Percentiles rank a stretch among this genome's conserved stretches.
These are phyloP conservation scores for Metschnikowia lochheadii DNA, from an alignment of 805 yeast genomes.

Conservation along the genomic window DNA sequence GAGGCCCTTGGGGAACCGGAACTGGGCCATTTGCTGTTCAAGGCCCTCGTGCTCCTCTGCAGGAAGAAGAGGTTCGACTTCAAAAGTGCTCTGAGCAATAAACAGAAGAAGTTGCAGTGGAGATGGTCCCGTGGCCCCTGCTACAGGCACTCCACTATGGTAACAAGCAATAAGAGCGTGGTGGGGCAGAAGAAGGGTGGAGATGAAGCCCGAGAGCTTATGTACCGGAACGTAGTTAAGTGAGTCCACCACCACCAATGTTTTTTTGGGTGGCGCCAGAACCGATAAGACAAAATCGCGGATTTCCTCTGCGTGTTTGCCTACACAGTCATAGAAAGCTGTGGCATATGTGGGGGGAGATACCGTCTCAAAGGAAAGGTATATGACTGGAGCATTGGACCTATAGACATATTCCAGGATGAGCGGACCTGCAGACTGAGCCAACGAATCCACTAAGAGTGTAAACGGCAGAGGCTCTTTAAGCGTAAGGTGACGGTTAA, in stretches of 20 bases:
- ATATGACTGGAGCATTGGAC: slow-evolving; percentile 40
- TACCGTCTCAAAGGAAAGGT: slow-evolving; percentile 66
- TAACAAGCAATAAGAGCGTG: slow-evolving; percentile 31
- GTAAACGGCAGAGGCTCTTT: slow-evolving; percentile 75
- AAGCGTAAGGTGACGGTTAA: slow-evolving; percentile 61
- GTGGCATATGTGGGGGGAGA: slow-evolving; percentile 48
- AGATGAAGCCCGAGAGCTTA: slow-evolving; percentile 47
- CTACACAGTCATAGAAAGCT: slow-evolving; percentile 45
- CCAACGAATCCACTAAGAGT: slow-evolving; percentile 62
- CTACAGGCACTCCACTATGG: slow-evolving; percentile 37
- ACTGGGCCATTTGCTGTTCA: slow-evolving; percentile 32
- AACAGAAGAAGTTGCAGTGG: slow-evolving; percentile 51
- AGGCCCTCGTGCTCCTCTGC: slow-evolving; percentile 40
- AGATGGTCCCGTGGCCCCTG: slow-evolving; percentile 44
- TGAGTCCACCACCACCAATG: slow-evolving; percentile 61
- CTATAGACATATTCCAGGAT: slow-evolving; percentile 54
- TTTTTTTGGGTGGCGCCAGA: slow-evolving; percentile 22
- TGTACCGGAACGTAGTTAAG: slow-evolving; percentile 53
- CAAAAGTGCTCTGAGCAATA: slow-evolving; percentile 72
- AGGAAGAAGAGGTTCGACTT: slow-evolving; percentile 44
- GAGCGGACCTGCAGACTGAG: slow-evolving; percentile 60
- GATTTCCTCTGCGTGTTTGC: slow-evolving; percentile 16
- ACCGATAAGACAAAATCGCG: slow-evolving; percentile 18
- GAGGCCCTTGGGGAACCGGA: slow-evolving; percentile 47
- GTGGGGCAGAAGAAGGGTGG: slow-evolving; percentile 38